Conservation (phyloP, 352 stramenopile genomes). For the Globisporangium spinosum region DNA sequence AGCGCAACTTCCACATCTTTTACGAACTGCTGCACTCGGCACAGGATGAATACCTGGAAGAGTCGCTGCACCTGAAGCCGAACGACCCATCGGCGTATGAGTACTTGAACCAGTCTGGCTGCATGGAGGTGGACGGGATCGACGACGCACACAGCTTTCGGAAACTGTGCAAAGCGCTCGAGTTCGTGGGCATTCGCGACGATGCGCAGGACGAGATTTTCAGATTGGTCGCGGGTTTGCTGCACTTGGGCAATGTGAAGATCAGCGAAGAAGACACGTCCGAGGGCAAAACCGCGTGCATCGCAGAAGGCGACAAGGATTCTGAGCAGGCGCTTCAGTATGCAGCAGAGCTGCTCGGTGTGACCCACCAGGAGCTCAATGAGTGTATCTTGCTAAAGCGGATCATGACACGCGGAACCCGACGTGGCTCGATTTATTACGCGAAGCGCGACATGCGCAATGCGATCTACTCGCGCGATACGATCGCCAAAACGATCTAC, state of each 20-base stretch:
- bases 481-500: constrained; percentile 89
- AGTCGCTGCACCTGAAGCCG: constrained; percentile 46
- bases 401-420: constrained; percentile 71
- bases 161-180: constrained; percentile 56
- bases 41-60: constrained; percentile 45
- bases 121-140: constrained; percentile 61
- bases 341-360: constrained; percentile 61
- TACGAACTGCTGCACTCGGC: constrained; percentile 75
- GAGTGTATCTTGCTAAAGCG: constrained; percentile 78
- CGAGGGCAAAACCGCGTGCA: constrained; percentile 69
- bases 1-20: constrained; percentile 88
- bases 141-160: constrained; percentile 69
- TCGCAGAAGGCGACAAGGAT: constrained; percentile 37
- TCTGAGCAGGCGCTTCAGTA: constrained; percentile 46
- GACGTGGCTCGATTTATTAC: constrained; percentile 76
- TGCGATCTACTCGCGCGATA: constrained; percentile 82
- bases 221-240: constrained; percentile 57
- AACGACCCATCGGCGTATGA: constrained; percentile 59
- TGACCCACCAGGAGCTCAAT: constrained; percentile 56
- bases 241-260: constrained; percentile 79
- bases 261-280: constrained; percentile 71
- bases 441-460: constrained; percentile 66
- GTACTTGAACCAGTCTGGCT: constrained; percentile 78
- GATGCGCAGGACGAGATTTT: constrained; percentile 72
- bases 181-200: constrained; percentile 72